Conservation (phyloP, 2,329 filamentous ascomycete genomes). For the Nemania sp. region DNA sequence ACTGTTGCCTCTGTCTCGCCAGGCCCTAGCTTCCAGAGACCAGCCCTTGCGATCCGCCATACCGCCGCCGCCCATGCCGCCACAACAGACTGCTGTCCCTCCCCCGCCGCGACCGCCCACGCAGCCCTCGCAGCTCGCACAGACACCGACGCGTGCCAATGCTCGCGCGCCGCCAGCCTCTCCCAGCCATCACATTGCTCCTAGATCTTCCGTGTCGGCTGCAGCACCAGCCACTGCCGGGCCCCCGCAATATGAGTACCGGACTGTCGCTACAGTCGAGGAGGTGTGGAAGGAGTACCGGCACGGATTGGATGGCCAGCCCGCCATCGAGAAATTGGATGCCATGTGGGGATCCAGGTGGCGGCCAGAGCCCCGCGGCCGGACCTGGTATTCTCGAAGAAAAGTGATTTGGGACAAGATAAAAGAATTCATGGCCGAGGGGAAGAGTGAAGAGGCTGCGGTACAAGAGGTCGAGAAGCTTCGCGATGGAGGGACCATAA, state of each 20-base stretch:
- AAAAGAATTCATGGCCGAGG: conserved; percentile 42
- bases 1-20: conserved; percentile 16
- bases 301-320: conserved; percentile 43
- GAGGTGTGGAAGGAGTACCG: conserved; percentile 45
- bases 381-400: conserved; percentile 45
- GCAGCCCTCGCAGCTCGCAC: too few species aligned
- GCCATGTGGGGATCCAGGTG: conserved; percentile 42
- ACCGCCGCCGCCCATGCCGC: conserved; percentile 32
- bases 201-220: conserved; percentile 33
- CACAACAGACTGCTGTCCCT: conserved; percentile 32
- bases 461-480: conserved; percentile 43
- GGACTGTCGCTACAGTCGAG: conserved; percentile 41
- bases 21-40: conserved; percentile 33
- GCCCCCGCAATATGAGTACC: conserved; percentile 42
- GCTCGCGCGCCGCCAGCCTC: conserved; percentile 35
- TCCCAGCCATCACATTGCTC: conserved; percentile 34
- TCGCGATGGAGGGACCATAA: conserved; percentile 43
- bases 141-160: conserved; percentile 35
- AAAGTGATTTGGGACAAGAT: conserved; percentile 47
- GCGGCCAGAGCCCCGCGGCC: conserved; percentile 43
- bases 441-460: conserved; percentile 41
- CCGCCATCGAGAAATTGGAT: conserved; percentile 43
- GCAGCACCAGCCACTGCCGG: conserved; percentile 33
- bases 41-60: conserved; percentile 31
- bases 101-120: conserved; percentile 32